Conservation (phyloP, 2,329 filamentous ascomycete genomes). For the Colletotrichum gigasporum region DNA sequence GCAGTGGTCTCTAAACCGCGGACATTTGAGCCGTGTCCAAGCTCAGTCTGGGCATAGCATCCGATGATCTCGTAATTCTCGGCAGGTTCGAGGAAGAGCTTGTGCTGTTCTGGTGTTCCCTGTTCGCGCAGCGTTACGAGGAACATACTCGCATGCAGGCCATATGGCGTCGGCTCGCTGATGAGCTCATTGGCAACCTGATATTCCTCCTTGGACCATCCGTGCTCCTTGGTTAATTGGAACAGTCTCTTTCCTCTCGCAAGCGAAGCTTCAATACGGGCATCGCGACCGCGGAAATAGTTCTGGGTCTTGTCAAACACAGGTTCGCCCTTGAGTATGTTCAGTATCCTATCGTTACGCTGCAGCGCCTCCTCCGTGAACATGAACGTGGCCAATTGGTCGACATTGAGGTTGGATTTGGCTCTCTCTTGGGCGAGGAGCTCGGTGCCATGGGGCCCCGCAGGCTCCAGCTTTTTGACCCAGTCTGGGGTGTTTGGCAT, state of each 20-base stretch:
- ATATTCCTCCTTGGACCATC: slow-evolving; percentile 75
- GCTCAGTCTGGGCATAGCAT: slow-evolving; percentile 83
- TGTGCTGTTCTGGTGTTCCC: slow-evolving; percentile 77
- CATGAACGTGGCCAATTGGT: slow-evolving; percentile 73
- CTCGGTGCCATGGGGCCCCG: slow-evolving; percentile 74
- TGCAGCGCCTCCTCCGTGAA: slow-evolving; percentile 73
- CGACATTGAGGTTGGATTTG: slow-evolving; percentile 72
- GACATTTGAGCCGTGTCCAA: slow-evolving; percentile 83
- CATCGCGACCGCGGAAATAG: slow-evolving; percentile 76
- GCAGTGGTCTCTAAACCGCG: slow-evolving; percentile 77
- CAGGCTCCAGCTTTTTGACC: slow-evolving; percentile 41
- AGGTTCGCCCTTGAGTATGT: slow-evolving; percentile 72
- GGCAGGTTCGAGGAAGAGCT: slow-evolving; percentile 75
- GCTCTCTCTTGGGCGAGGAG: slow-evolving; percentile 75
- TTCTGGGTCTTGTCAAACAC: slow-evolving; percentile 84
- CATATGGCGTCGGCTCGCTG: slow-evolving; percentile 78
- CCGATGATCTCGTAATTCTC: slow-evolving; percentile 77
- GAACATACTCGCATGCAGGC: slow-evolving; percentile 69
- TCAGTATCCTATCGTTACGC: slow-evolving; percentile 67
- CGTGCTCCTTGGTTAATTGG: slow-evolving; percentile 71
- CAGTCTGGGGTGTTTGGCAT: slow-evolving; percentile 36
- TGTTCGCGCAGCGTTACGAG: slow-evolving; percentile 72
- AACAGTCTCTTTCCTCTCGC: slow-evolving; percentile 76
- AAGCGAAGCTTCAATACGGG: slow-evolving; percentile 75
- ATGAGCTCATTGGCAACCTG: slow-evolving; percentile 73